A percentile compares a stretch with the other conserved stretches of the same genome.
phyloP scores from a whole-genome alignment of 2,329 filamentous ascomycete species.

The Cladosporium sp. region DNA sequence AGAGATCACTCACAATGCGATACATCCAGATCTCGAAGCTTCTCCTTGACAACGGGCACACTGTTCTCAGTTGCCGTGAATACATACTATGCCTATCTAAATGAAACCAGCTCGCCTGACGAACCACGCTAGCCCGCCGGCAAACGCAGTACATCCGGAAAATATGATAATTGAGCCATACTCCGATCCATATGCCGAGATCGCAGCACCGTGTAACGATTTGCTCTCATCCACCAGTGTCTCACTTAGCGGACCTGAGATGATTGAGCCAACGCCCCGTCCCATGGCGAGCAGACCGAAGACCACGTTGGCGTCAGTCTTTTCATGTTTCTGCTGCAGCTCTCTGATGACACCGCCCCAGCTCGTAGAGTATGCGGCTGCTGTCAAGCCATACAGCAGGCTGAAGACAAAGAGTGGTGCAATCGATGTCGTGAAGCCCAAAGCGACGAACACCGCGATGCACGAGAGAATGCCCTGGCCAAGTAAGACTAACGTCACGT shows the following conservation, averaged over 20 bases:
- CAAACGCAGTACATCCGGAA: conserved; percentile 43
- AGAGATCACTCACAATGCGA: neutral
- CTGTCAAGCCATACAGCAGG: conserved; percentile 45
- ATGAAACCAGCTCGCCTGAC: conserved; percentile 16
- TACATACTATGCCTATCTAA: neutral
- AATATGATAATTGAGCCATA: conserved; percentile 47
- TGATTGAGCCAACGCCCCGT: conserved; percentile 53
- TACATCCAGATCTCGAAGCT: neutral
- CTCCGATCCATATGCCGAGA: conserved; percentile 43
- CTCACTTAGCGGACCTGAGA: conserved; percentile 54
- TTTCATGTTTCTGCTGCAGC: conserved; percentile 22
- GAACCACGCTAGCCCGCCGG: conserved; percentile 21
- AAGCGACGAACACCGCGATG: conserved; percentile 45
- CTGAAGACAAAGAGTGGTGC: conserved; percentile 45
- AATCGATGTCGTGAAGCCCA: conserved; percentile 47
- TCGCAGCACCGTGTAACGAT: conserved; percentile 38
- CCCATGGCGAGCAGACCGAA: conserved; percentile 52
- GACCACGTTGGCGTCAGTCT: conserved; percentile 49
- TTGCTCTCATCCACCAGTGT: conserved; percentile 41
- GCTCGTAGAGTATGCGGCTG: conserved; percentile 42
- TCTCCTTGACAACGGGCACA: neutral
- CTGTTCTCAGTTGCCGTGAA: neutral
- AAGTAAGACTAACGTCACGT: conserved; percentile 41
- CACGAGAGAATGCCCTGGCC: conserved; percentile 40
- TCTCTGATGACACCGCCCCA: conserved; percentile 34